Evolutionary conservation across 2,329 filamentous ascomycete species (phyloP).

Genomic region (Mariannaea sp.): DNA sequence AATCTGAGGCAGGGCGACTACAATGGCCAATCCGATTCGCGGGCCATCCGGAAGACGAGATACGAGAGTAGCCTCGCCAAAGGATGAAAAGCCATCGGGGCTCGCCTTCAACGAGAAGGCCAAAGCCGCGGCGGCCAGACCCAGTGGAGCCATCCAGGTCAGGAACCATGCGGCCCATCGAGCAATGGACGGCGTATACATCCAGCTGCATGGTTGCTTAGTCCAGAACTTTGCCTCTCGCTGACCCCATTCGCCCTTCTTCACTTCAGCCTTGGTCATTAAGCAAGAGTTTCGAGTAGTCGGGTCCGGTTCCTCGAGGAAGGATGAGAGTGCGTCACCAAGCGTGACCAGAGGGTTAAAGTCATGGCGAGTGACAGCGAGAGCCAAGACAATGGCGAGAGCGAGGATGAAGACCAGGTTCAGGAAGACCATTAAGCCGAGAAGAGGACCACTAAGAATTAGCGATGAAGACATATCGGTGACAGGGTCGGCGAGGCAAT

Average conservation of each 20-base stretch:
- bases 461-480: slow-evolving; percentile 35
- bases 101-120: slow-evolving; percentile 42
- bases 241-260: slow-evolving; percentile 49
- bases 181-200: slow-evolving; percentile 47
- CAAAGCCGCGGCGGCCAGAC: slow-evolving; percentile 47
- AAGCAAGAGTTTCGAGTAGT: slow-evolving; percentile 52
- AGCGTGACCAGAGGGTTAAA: slow-evolving; percentile 54
- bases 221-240: slow-evolving; percentile 51
- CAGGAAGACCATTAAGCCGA: slow-evolving; percentile 43
- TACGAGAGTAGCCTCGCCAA: slow-evolving; percentile 46
- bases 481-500: slow-evolving; percentile 22
- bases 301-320: slow-evolving; percentile 52
- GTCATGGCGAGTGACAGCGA: slow-evolving; percentile 41
- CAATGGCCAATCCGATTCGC: slow-evolving; percentile 41
- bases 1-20: slow-evolving; percentile 55
- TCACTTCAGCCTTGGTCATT: slow-evolving; percentile 53
- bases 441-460: slow-evolving; percentile 49
- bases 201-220: slow-evolving; percentile 50
- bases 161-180: slow-evolving; percentile 50
- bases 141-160: slow-evolving; percentile 46
- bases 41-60: slow-evolving; percentile 39
- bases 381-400: slow-evolving; percentile 48
- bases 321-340: slow-evolving; percentile 57
- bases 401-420: slow-evolving; percentile 50
- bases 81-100: slow-evolving; percentile 42